Evolutionary conservation across 1,284 basidiomycete species (phyloP).

Genomic region (Apiotrichum laibachii): DNA sequence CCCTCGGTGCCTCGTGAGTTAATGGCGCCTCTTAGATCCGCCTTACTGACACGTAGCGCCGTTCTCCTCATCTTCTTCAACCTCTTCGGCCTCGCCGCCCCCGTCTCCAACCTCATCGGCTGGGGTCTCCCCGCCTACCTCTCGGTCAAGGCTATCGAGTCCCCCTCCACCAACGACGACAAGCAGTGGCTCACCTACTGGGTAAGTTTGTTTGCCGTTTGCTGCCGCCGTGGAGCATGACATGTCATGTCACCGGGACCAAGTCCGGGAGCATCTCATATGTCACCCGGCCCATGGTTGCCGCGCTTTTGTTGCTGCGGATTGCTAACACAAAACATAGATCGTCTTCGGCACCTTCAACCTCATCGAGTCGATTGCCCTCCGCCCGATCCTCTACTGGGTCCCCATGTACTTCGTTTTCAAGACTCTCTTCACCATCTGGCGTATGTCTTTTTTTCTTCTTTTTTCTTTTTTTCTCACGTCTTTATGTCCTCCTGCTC

Average conservation of each 20-base stretch:
- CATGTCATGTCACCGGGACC: too few species aligned
- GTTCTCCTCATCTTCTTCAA: slow-evolving; percentile 54
- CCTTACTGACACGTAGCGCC: slow-evolving; percentile 23
- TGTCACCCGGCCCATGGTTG: too few species aligned
- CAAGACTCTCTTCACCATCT: slow-evolving; percentile 84
- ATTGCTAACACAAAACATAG: slow-evolving; percentile 18
- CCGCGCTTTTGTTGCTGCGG: not conserved
- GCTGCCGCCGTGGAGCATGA: too few species aligned
- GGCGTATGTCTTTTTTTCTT: slow-evolving; percentile 53
- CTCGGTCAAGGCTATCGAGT: slow-evolving; percentile 52
- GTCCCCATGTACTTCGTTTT: slow-evolving; percentile 73
- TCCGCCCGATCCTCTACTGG: slow-evolving; percentile 50
- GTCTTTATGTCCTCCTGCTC: not conserved
- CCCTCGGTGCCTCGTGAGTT: slow-evolving; percentile 60
- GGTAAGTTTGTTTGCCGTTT: slow-evolving; percentile 25
- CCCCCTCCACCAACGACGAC: slow-evolving; percentile 52
- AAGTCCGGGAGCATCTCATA: too few species aligned
- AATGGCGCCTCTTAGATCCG: not conserved
- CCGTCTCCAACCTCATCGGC: slow-evolving; percentile 52
- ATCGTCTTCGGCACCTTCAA: slow-evolving; percentile 51
- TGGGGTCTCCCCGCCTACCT: slow-evolving; percentile 54
- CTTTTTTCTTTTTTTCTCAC: too few species aligned
- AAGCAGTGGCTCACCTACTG: slow-evolving; percentile 55
- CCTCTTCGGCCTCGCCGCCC: slow-evolving; percentile 51
- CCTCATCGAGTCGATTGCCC: slow-evolving; percentile 49